Evolutionary conservation across 2,329 filamentous ascomycete species (phyloP).

Genomic region (Penicillium sp.): DNA sequence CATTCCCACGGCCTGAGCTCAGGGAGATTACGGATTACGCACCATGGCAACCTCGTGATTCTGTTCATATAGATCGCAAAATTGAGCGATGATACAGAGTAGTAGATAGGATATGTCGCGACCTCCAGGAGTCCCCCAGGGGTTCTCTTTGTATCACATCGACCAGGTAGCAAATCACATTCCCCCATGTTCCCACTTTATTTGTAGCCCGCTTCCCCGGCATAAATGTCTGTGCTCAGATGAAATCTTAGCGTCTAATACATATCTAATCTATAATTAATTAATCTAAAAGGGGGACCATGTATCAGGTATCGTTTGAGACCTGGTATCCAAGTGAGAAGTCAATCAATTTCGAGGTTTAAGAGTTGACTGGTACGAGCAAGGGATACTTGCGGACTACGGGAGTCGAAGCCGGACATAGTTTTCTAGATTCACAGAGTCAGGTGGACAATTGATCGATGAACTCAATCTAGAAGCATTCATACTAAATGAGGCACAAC

Average conservation of each 20-base stretch:
- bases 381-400: constrained; percentile 21
- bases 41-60: not conserved
- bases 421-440: constrained; percentile 17
- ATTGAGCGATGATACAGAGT: not conserved
- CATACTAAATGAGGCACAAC: constrained; percentile 7
- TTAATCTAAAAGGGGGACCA: not conserved
- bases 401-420: constrained; percentile 15
- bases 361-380: constrained; percentile 14
- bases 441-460: constrained; percentile 18
- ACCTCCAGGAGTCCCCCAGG: not conserved
- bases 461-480: constrained; percentile 15
- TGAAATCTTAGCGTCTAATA: constrained; percentile 7
- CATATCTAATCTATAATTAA: not conserved
- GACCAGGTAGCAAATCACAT: constrained; percentile 16
- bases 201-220: constrained; percentile 11
- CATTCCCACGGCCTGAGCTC: not conserved
- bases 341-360: not conserved
- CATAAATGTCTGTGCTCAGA: constrained; percentile 8
- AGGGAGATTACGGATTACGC: not conserved
- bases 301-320: not conserved
- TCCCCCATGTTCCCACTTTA: constrained; percentile 13
- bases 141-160: constrained; percentile 13
- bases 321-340: constrained; percentile 3
- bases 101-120: not conserved
- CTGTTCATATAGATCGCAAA: constrained; percentile 7